Evolutionary conservation across 83 land plant genomes (phyloP).

Genomic region (Picea abies): DNA sequence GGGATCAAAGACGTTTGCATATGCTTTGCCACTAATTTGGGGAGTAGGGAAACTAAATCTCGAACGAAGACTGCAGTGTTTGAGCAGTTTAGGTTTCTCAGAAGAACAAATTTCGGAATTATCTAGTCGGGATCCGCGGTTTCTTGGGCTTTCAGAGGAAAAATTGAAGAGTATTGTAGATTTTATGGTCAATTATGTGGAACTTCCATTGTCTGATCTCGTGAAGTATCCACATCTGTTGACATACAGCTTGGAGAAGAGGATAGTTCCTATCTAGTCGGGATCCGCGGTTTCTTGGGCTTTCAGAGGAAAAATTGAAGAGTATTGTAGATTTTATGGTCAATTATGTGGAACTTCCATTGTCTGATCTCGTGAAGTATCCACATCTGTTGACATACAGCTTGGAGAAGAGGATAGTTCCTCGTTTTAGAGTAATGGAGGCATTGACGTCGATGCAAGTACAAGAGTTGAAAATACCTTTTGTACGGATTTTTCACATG

Average conservation of each 20-base stretch:
- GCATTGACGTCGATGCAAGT: conserved; percentile 27
- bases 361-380: background rate
- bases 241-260: conserved; percentile 17
- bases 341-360: background rate
- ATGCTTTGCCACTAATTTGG: too few relatives aligned
- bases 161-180: conserved; percentile 16
- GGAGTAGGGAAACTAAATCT: too few relatives aligned
- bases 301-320: conserved; percentile 15
- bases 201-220: background rate
- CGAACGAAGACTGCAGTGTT: too few relatives aligned
- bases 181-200: conserved; percentile 18
- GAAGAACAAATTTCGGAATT: too few relatives aligned
- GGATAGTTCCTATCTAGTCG: conserved; percentile 20
- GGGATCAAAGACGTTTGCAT: too few relatives aligned
- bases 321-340: conserved; percentile 21
- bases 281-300: too few relatives aligned
- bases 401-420: conserved; percentile 21
- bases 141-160: background rate
- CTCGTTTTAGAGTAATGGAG: conserved; percentile 25
- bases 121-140: too few relatives aligned
- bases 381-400: conserved; percentile 20
- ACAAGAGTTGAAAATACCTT: conserved; percentile 10
- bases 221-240: conserved; percentile 12
- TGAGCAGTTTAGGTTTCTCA: too few relatives aligned
- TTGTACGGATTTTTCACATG: background rate